These are phyloP conservation scores for Alternaria sp. DNA, from an alignment of 2,329 filamentous ascomycete genomes.

Conservation along the genomic window DNA sequence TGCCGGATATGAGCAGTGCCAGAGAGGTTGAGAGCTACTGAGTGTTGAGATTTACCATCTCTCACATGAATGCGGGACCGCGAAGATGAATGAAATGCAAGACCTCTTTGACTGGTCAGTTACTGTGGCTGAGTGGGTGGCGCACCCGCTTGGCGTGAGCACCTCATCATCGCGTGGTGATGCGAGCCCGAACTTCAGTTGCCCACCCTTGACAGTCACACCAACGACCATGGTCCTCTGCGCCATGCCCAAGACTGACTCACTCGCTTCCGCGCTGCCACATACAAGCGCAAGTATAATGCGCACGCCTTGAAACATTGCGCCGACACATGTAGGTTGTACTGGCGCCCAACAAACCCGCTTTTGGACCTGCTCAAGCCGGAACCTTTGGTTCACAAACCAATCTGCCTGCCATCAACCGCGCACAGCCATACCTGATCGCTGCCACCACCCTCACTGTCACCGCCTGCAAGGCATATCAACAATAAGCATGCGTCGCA, in stretches of 20 bases:
- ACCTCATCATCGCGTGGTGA: constrained; percentile 23
- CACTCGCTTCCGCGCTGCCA: constrained; percentile 37
- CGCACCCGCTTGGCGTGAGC: constrained; percentile 28
- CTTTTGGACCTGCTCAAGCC: constrained; percentile 21
- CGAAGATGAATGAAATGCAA: constrained; percentile 1
- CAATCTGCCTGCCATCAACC: constrained; percentile 10
- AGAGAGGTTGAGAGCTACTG: constrained; percentile 55
- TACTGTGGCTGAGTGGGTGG: constrained; percentile 25
- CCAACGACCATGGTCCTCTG: constrained; percentile 26
- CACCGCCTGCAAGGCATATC: constrained; percentile 17
- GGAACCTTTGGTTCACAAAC: constrained; percentile 22
- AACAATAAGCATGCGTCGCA: constrained; percentile 43
- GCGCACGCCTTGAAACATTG: constrained; percentile 40
- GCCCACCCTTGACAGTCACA: constrained; percentile 27
- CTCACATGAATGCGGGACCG: not conserved
- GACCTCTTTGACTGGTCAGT: not conserved
- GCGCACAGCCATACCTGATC: constrained; percentile 16
- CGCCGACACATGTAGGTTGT: constrained; percentile 31
- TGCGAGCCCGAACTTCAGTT: constrained; percentile 25
- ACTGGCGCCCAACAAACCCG: constrained; percentile 38
- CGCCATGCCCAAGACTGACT: constrained; percentile 33
- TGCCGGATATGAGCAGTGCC: constrained; percentile 72
- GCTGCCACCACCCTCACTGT: constrained; percentile 17
- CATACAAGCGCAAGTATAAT: constrained; percentile 31
- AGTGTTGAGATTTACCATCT: not conserved